Percentiles rank a stretch among this genome's conserved stretches.
Conservation (phyloP, 768 basidiomycete genomes). For the Podaxis rugospora region DNA sequence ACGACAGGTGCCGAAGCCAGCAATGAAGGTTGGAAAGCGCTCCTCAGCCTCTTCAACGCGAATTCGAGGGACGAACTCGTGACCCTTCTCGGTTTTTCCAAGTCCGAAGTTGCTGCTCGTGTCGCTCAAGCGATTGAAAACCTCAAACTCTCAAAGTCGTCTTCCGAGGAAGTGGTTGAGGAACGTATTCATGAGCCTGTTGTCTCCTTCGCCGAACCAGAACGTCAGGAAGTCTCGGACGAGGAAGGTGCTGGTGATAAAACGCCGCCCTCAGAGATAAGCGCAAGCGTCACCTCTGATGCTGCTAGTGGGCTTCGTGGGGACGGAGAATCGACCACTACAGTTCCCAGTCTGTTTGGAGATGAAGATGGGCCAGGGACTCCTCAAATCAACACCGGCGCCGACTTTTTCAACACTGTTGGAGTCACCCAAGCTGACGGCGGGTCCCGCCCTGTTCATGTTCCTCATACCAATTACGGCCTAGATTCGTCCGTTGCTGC, state of each 20-base stretch:
- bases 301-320: conserved; percentile 50
- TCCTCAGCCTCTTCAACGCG: conserved; percentile 84
- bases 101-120: conserved; percentile 72
- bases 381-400: conserved; percentile 59
- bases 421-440: conserved; percentile 44
- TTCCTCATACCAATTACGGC: conserved; percentile 78
- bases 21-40: conserved; percentile 77
- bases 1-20: conserved; percentile 15
- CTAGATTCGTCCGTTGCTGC: conserved; percentile 92
- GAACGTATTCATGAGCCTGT: conserved; percentile 62
- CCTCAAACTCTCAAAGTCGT: conserved; percentile 45
- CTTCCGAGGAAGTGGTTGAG: conserved; percentile 37
- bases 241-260: conserved; percentile 39
- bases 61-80: conserved; percentile 90
- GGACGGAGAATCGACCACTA: conserved; percentile 79
- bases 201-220: conserved; percentile 82
- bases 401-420: conserved; percentile 89
- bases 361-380: conserved; percentile 66
- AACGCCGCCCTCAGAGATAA: conserved; percentile 74
- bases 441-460: conserved; percentile 39
- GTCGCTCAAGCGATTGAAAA: conserved; percentile 81
- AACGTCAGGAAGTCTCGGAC: conserved; percentile 40
- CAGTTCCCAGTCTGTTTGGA: conserved; percentile 83
- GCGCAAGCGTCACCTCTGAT: conserved; percentile 60
- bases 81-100: conserved; percentile 87